Evolutionary conservation across 345 rosid species (phyloP), one percentile per base, ranked within the genome.

Genomic region (Gossypium australe): DNA sequence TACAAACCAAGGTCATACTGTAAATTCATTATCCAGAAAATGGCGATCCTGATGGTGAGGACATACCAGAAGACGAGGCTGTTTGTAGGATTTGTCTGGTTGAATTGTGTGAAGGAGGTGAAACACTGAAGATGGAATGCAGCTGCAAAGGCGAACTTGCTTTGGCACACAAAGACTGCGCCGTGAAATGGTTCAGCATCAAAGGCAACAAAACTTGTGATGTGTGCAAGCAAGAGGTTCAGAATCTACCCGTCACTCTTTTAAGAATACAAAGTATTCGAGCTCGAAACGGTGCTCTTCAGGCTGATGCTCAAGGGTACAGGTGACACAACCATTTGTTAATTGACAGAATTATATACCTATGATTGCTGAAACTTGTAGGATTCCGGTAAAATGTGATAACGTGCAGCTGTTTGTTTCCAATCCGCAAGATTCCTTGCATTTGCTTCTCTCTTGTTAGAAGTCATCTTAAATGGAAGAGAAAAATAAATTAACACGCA

Each of bases 121-220:
- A 94, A 84, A 94, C 98, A 17, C 81, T 94, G 34, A 90, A 92
- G 88, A 90, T 94, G 95, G 98, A 92, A 80, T 94, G 97, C 86
- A 94, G 97, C 82, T 94, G 97, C 87, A 94, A 92, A 89, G 98
- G 98, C 0, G 97, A 94, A 75, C 97, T 94, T 25, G 97, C 97
- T 77, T 82, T 94, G 75, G 97, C 97, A 13, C 98, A 92, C 81
- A 86, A 83, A 83, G 97, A 90, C 53, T 94, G 98, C 78, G 97
- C 97, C 67, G 79, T 92, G 22, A 94, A 94, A 84, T 94, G 98
- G 98, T 94, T 94, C 71, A 89, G 89, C 64, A 91, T 91, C 80
- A 94, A 91, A 82, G 97, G 97, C 43, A 94, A 89, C 87, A 92
- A 89, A 80, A 92, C 87, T 0, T 92, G 98, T 74, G 97, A 94